These are phyloP conservation scores for Strobilomyces echinocephalus DNA, from an alignment of 768 basidiomycete species.

Conservation along the genomic window DNA sequence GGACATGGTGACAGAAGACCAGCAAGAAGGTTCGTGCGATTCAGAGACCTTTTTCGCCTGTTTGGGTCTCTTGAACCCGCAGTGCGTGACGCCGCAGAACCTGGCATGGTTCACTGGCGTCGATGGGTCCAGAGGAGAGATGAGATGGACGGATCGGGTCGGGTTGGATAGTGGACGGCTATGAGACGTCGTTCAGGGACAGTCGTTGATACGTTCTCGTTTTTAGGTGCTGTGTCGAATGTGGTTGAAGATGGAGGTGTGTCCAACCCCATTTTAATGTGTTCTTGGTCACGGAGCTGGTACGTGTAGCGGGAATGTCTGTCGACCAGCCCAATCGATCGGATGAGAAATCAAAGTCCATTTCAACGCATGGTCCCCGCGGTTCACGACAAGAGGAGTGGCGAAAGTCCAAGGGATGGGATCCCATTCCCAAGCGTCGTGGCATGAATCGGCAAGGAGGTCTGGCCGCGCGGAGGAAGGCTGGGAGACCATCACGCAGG, in stretches of 20 bases:
- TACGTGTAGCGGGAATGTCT: constrained; percentile 45
- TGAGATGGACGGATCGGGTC: not conserved
- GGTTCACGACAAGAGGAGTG: constrained; percentile 75
- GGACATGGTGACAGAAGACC: constrained; percentile 30
- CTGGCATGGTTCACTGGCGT: constrained; percentile 33
- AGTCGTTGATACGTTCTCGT: constrained; percentile 14
- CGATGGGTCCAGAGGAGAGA: not conserved
- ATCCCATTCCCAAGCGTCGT: constrained; percentile 42
- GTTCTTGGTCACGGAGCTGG: constrained; percentile 7
- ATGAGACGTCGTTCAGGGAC: not conserved
- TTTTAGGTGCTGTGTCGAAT: constrained; percentile 17
- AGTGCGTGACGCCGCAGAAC: constrained; percentile 32
- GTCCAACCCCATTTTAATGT: not conserved
- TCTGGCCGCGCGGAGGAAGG: constrained; percentile 54
- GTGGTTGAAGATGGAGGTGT: constrained; percentile 19
- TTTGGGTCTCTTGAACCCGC: constrained; percentile 56
- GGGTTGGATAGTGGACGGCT: not conserved
- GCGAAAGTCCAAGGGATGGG: constrained; percentile 75
- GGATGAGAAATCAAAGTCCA: constrained; percentile 30
- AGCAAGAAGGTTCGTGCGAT: constrained; percentile 55
- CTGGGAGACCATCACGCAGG: constrained; percentile 68
- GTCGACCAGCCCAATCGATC: constrained; percentile 37
- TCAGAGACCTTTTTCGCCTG: constrained; percentile 28
- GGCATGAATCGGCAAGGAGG: constrained; percentile 68
- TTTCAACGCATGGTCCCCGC: constrained; percentile 83